phyloP scores from a whole-genome alignment of 1,284 basidiomycete genomes.

The Apiotrichum sp. region DNA sequence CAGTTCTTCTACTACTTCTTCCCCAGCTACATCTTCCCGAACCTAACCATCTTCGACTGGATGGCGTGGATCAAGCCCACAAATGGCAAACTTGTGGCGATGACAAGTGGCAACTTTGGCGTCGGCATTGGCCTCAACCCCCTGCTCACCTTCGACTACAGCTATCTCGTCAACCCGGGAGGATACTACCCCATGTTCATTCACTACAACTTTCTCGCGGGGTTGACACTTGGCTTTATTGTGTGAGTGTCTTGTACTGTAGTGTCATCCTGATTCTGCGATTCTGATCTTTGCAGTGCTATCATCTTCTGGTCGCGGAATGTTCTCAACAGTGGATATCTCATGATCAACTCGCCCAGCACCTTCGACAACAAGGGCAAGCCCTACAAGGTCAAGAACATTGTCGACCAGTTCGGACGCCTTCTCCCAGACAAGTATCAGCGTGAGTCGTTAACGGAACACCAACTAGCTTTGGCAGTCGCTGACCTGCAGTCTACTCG shows the following conservation, averaged over 20 bases:
- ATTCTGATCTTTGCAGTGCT: neutral
- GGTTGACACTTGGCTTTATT: slow-evolving; percentile 3
- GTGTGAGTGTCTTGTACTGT: slow-evolving; percentile 10
- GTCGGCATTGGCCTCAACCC: slow-evolving; percentile 39
- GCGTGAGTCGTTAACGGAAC: neutral
- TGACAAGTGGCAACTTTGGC: slow-evolving; percentile 34
- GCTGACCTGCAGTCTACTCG: slow-evolving; percentile 1
- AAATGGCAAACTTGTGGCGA: slow-evolving; percentile 25
- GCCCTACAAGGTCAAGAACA: slow-evolving; percentile 5
- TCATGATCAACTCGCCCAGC: slow-evolving; percentile 62
- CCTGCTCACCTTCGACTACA: slow-evolving; percentile 42
- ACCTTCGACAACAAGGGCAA: slow-evolving; percentile 14
- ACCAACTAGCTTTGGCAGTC: no score
- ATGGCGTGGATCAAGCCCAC: slow-evolving; percentile 57
- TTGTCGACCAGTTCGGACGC: slow-evolving; percentile 10
- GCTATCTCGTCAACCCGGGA: slow-evolving; percentile 13
- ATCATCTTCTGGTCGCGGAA: slow-evolving; percentile 39
- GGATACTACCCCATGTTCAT: slow-evolving; percentile 12
- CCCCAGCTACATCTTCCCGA: slow-evolving; percentile 46
- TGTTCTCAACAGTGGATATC: slow-evolving; percentile 74
- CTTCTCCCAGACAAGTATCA: slow-evolving; percentile 13
- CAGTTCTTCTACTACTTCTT: slow-evolving; percentile 41
- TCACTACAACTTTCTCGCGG: slow-evolving; percentile 9
- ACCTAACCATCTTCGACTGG: slow-evolving; percentile 57
- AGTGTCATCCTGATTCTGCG: no score